Evolutionary conservation across 495 filamentous ascomycete species (phyloP).

Genomic region (Neurospora sp.): DNA sequence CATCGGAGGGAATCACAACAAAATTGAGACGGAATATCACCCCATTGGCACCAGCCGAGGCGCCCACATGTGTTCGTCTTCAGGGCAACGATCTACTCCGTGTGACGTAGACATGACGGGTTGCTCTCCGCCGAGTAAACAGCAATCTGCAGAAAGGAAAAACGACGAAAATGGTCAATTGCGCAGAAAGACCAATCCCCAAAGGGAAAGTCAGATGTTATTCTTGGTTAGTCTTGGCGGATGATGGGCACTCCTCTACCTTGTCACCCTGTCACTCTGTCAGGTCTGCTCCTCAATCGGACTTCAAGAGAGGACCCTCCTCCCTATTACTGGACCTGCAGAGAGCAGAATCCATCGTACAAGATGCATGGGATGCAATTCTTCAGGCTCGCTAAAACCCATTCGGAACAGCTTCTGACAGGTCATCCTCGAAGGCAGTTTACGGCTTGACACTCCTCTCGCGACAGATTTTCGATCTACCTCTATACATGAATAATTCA

Average conservation of each 20-base stretch:
- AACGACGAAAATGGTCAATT: background rate
- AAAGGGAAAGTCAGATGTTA: background rate
- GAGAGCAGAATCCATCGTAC: too few relatives aligned
- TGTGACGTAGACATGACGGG: background rate
- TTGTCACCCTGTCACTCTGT: background rate
- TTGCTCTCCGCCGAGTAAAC: background rate
- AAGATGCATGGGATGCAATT: too few relatives aligned
- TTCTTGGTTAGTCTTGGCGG: background rate
- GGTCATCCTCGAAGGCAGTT: too few relatives aligned
- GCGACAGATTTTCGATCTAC: too few relatives aligned
- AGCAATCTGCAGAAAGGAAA: background rate
- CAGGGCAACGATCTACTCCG: background rate
- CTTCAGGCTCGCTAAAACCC: too few relatives aligned
- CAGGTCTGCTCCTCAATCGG: background rate
- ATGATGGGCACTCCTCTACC: background rate
- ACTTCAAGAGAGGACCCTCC: background rate
- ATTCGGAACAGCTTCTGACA: too few relatives aligned
- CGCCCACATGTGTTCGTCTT: background rate
- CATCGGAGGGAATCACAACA: background rate
- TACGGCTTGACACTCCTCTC: too few relatives aligned
- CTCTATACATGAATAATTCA: too few relatives aligned
- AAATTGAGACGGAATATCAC: background rate
- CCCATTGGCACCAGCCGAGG: background rate
- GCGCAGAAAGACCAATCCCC: background rate
- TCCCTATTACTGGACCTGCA: too few relatives aligned